These are phyloP conservation scores for Russula sp. DNA, from an alignment of 768 basidiomycete genomes.

Conservation along the genomic window DNA sequence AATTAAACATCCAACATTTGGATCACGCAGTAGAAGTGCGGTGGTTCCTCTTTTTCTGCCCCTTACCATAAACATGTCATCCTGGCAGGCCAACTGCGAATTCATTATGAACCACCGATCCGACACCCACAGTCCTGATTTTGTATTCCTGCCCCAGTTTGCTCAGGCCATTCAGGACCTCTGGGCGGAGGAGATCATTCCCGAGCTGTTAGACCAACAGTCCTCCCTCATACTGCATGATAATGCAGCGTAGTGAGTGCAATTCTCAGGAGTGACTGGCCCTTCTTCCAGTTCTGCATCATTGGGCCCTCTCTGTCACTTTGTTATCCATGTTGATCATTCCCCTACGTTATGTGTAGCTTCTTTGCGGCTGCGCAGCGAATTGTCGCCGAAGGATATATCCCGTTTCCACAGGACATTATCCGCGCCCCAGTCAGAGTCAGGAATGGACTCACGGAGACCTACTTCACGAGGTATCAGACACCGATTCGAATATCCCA, in stretches of 20 bases:
- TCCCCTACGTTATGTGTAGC: conserved; percentile 34
- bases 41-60: not conserved
- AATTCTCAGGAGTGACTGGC: not conserved
- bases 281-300: not conserved
- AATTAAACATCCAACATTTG: no score
- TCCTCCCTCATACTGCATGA: not conserved
- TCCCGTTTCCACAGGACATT: conserved; percentile 79
- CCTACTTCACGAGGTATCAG: conserved; percentile 45
- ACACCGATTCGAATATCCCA: conserved; percentile 54
- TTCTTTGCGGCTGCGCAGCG: conserved; percentile 81
- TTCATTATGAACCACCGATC: not conserved
- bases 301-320: not conserved
- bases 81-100: not conserved
- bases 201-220: not conserved
- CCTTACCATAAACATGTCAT: not conserved
- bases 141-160: conserved; percentile 20
- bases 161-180: not conserved
- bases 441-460: conserved; percentile 76
- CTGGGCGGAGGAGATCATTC: conserved; percentile 35
- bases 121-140: conserved; percentile 21
- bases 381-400: conserved; percentile 69
- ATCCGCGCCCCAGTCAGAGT: conserved; percentile 63
- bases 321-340: conserved; percentile 18
- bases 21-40: not conserved
- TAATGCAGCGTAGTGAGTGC: conserved; percentile 12